Evolutionary conservation across 495 filamentous ascomycete genomes (phyloP), one percentile per base, ranked within the genome.

Genomic region (Recurvomyces mirabilis): DNA sequence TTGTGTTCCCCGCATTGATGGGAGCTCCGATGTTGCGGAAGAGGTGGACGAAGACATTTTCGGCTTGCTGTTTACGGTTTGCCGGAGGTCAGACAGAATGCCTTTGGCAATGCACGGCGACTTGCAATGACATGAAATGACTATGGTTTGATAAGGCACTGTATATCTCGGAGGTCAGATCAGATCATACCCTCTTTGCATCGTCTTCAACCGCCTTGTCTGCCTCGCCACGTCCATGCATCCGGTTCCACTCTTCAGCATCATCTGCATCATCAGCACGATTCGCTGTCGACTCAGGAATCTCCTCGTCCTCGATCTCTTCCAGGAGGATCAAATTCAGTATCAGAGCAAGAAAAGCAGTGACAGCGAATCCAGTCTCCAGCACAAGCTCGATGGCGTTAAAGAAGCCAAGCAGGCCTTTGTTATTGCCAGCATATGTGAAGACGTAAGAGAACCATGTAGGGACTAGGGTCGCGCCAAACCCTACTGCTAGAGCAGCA

Each of bases 361-460:
- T 79, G 18, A 94, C 66, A 0, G 75, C 77, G 50, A 82, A 83
- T 2, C 81, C 81, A 19, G 86, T 93, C 61, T 84, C 75, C 74
- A 93, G 78, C 35, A 93, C 70, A 23, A 95, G 63, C 18, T 71
- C 72, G 10, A 93, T 84, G 32, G 88, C 87, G 56, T 94, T 82
- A 42, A 87, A 68, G 60, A 94, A 81, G 2, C 88, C 88, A 26
- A 72, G 69, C 40, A 89, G 68, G 9, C 75, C 69, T 51, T 70
- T 75, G 60, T 91, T 84, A 50, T 74, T 65, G 14, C 86, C 86
- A 0, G 46, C 51, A 49, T 80, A 79, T 5, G 82, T 82, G 60
- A 94, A 94, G 46, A 93, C 75, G 49, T 75, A 77, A 26, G 55
- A 55, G 46, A 60, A 60, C 63, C 63, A 66, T 21, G 68, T 72